Base-by-base conservation (phyloP, 2,329 filamentous ascomycete species). In the Stagonosporopsis rhizophila region DNA sequence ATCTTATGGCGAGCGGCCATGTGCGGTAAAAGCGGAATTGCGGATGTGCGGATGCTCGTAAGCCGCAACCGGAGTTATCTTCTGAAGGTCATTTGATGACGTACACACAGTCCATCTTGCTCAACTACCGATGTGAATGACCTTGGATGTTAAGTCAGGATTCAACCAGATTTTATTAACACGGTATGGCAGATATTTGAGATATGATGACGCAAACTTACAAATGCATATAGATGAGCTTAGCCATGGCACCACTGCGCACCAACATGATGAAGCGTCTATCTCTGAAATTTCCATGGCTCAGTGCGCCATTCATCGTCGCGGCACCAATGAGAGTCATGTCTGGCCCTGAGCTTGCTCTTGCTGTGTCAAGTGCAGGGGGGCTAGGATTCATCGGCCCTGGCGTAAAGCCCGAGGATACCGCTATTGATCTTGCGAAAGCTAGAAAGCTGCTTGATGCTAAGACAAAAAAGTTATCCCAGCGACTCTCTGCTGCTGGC, bases 251-350 rank as follows among this genome's bases (percentile, higher is more conserved):
- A 23, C 12, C 42, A 9, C 12, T 44, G 6, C 32, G 14, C 9
- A 15, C 2, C 19, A 44, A 23, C 6, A 15, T 20, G 2, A 3
- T 12, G 19, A 23, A 9, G 19, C 28, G 28, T 34, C n/a, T 44
- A 4, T 15, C 22, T 2, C 15, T 2, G 14, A 17, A 14, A 11
- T 63, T 65, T 65, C 83, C 85, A 52, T 89, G 86, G 85, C 79
- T 77, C 2, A 69, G 73, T 20, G 48, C 72, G 4, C 86, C 86
- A 8, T 73, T 89, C 28, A 80, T 91, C 37, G 77, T 81, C 44
- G 78, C 79, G 28, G 88, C 86, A 1, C 89, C 89, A 0, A 90
- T 91, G 88, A 82, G 86, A 49, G 79, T 85, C 37, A 83, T 89
- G 52, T 77, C 80, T 68, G 81, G 67, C 70, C 81, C 68, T 62